These are phyloP conservation scores for Penicillium psychrosexuale DNA, from an alignment of 2,329 filamentous ascomycete genomes.

Conservation along the genomic window DNA sequence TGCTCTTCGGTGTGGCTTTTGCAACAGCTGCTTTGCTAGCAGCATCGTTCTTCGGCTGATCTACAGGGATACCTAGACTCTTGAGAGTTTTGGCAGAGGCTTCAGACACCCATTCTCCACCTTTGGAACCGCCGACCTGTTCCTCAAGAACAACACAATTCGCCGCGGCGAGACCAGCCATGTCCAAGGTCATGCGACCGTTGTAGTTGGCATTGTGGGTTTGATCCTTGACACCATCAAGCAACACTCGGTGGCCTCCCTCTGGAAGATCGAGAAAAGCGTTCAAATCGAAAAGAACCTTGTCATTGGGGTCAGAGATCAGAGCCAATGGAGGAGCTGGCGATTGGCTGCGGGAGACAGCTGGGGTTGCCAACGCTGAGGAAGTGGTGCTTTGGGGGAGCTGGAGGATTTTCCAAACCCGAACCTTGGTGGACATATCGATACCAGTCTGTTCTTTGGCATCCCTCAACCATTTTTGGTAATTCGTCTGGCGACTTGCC, in stretches of 20 bases:
- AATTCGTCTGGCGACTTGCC: constrained; percentile 66
- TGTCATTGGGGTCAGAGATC: constrained; percentile 43
- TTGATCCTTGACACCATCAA: constrained; percentile 64
- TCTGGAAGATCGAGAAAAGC: constrained; percentile 62
- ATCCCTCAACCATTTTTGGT: constrained; percentile 71
- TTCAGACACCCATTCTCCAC: constrained; percentile 57
- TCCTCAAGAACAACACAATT: constrained; percentile 84
- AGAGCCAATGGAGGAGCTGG: constrained; percentile 44
- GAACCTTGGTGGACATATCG: constrained; percentile 68
- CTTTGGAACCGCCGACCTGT: constrained; percentile 53
- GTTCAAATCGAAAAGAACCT: constrained; percentile 60
- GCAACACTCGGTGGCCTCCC: constrained; percentile 61
- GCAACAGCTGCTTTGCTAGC: constrained; percentile 21
- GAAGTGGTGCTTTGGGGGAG: constrained; percentile 45
- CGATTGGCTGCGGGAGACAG: constrained; percentile 43
- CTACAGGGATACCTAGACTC: constrained; percentile 51
- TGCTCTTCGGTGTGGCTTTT: constrained; percentile 37
- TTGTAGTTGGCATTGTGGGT: constrained; percentile 76
- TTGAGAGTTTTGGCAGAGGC: constrained; percentile 42
- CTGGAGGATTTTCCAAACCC: constrained; percentile 65
- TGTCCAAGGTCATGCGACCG: constrained; percentile 63
- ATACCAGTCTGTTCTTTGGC: constrained; percentile 69
- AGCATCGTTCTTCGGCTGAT: constrained; percentile 32
- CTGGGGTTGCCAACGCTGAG: constrained; percentile 45
- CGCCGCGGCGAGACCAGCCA: constrained; percentile 66